These are phyloP conservation scores for Leishmania mexicana DNA, from an alignment of 208 protist species.

Conservation along the genomic window DNA sequence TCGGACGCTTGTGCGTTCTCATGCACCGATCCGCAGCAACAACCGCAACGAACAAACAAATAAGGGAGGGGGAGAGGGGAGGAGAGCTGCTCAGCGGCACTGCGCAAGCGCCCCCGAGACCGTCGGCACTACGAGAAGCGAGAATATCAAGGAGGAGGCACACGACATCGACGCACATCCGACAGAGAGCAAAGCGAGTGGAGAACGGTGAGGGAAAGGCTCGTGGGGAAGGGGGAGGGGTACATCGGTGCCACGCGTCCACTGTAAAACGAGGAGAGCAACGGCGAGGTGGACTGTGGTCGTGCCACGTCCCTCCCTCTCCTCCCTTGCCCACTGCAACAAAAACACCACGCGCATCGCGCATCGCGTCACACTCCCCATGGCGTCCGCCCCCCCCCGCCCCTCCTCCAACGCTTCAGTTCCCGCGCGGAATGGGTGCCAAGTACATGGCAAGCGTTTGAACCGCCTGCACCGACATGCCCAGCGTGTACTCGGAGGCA, in stretches of 20 bases:
- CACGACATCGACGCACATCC: neutral
- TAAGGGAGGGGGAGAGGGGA: no score
- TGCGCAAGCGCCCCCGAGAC: neutral
- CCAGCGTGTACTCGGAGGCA: constrained; percentile 38
- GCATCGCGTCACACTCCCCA: neutral
- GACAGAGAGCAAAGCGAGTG: neutral
- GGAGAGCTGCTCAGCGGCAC: neutral
- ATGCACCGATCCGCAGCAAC: neutral
- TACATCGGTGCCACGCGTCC: neutral
- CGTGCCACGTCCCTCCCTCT: neutral
- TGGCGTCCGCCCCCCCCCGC: neutral
- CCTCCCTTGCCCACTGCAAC: neutral
- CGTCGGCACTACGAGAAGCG: neutral
- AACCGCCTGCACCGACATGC: constrained; percentile 45
- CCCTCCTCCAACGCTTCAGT: neutral
- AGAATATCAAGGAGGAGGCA: neutral
- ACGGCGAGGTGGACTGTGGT: neutral
- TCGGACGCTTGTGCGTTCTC: neutral
- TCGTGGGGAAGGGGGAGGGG: neutral
- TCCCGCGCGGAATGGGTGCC: constrained; percentile 23
- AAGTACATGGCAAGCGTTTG: constrained; percentile 57
- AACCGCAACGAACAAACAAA: neutral
- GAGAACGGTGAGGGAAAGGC: neutral
- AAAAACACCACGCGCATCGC: neutral
- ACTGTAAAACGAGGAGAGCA: neutral